Evolutionary conservation across 2,329 filamentous ascomycete species (phyloP).

Genomic region (Nothomitra cinnamomea): DNA sequence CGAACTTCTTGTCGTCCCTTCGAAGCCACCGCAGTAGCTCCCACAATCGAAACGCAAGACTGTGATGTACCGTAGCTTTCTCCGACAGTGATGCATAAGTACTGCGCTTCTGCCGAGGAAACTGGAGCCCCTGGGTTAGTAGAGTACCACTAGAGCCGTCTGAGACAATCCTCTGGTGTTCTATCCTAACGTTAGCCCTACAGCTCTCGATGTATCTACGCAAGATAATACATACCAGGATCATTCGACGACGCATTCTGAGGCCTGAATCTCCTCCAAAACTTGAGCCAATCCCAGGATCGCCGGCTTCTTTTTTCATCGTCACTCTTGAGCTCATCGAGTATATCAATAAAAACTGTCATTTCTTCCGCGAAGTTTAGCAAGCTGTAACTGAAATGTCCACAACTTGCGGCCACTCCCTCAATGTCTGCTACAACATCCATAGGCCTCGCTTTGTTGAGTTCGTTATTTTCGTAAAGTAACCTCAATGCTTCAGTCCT

Average conservation of each 20-base stretch:
- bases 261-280: slow-evolving; percentile 40
- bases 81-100: background rate
- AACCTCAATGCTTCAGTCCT: slow-evolving; percentile 59
- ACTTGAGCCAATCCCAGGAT: slow-evolving; percentile 71
- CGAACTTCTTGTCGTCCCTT: slow-evolving; percentile 40
- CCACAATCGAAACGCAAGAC: background rate
- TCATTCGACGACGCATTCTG: slow-evolving; percentile 3
- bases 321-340: slow-evolving; percentile 66
- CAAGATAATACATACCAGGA: slow-evolving; percentile 3
- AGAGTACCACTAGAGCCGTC: background rate
- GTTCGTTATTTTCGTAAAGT: slow-evolving; percentile 65
- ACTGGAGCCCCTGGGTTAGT: background rate
- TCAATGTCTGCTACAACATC: slow-evolving; percentile 85
- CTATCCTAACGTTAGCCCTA: background rate
- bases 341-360: slow-evolving; percentile 60
- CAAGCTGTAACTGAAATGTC: slow-evolving; percentile 86
- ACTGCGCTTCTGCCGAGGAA: background rate
- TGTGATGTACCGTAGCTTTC: background rate
- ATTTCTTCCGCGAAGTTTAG: slow-evolving; percentile 85
- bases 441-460: slow-evolving; percentile 49
- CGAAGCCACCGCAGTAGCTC: background rate
- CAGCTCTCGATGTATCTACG: too few species aligned
- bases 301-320: slow-evolving; percentile 41
- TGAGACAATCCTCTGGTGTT: slow-evolving; percentile 5
- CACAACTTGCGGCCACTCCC: slow-evolving; percentile 93